These are phyloP conservation scores for Panicum hallii DNA, from an alignment of 202 grass and related monocot species.

Conservation along the genomic window DNA sequence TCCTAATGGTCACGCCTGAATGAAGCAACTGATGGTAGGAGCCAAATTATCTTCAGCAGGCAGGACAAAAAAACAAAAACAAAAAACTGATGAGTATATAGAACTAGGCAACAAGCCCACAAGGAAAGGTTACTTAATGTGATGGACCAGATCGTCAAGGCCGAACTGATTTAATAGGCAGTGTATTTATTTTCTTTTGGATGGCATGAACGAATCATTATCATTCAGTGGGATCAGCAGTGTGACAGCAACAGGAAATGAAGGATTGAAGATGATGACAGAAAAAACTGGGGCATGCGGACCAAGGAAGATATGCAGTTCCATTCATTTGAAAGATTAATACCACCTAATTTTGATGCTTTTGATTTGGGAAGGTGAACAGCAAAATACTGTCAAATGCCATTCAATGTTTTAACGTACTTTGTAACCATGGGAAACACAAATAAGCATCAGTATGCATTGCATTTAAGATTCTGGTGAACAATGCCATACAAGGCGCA, in stretches of 20 bases:
- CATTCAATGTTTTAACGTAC: neutral
- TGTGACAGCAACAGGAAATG: conserved; percentile 28
- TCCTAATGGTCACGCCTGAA: neutral
- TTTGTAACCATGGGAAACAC: neutral
- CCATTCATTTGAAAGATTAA: conserved; percentile 46
- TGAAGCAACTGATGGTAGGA: neutral
- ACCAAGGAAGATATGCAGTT: conserved; percentile 37
- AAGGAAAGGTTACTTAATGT: conserved; percentile 15
- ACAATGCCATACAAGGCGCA: neutral
- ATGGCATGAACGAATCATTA: conserved; percentile 25
- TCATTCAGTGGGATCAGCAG: conserved; percentile 42
- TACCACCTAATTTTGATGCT: conserved; percentile 33
- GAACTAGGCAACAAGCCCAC: conserved; percentile 1
- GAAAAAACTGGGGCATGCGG: conserved; percentile 13
- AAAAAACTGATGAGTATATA: conserved; percentile 25
- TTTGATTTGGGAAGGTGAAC: conserved; percentile 28
- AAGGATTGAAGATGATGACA: conserved; percentile 23
- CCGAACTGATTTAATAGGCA: conserved; percentile 33
- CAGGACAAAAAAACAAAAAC: neutral
- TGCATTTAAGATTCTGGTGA: conserved; percentile 13
- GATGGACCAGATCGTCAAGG: conserved; percentile 41
- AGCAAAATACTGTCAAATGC: neutral
- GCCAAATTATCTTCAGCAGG: neutral
- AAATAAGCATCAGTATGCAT: neutral
- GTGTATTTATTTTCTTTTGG: conserved; percentile 14